Base-by-base conservation (phyloP, 192 early-diverging fungal genomes). In the Mortierella hygrophila region DNA sequence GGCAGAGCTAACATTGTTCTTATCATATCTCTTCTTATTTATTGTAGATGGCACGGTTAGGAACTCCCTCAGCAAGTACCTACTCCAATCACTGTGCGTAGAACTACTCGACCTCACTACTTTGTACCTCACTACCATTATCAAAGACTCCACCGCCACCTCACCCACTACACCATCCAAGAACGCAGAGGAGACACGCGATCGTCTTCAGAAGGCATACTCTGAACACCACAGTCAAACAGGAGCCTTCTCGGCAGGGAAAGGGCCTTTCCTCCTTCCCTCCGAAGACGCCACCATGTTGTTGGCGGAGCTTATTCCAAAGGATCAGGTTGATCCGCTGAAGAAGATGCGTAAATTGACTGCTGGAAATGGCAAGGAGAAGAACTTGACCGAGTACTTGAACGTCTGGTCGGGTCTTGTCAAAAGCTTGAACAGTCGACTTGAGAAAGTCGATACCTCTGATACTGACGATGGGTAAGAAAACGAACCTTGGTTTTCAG, bases 1-100 rank as follows among this genome's bases (percentile, higher is more conserved):
- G 3, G 38, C 4, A 38, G 32, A 38, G 35, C 6, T 46, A 3
- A 37, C 65, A 13, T 13, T 47, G 2, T 21, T 29, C 21, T 18
- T 23, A 44, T 40, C 9, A 44, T 49, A 10, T 11, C 40, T 6
- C 42, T 46, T 16, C 20, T 26, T 18, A 21, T 6, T 1, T 16
- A 40, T 20, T 7, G 0, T 84, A 85, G 83, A 85, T 46, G 41
- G 54, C 3, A 29, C 76, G 1, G 84, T 75, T 2, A 86, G 57
- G 37, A 86, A 86, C 52, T 86, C 84, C 4, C 44, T 86, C 23
- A 86, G 84, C 65, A 86, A 86, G 41, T 75, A 86, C n/a, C 57
- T 86, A 9, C 75, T 86, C 13, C 84, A 86, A 68, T 77, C 84
- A 13, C 74, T 63, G 65, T 86, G 77, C 47, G 68, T 77, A 6